These are phyloP conservation scores for Ascoidea asiatica DNA, from an alignment of 805 yeast species.

Conservation along the genomic window DNA sequence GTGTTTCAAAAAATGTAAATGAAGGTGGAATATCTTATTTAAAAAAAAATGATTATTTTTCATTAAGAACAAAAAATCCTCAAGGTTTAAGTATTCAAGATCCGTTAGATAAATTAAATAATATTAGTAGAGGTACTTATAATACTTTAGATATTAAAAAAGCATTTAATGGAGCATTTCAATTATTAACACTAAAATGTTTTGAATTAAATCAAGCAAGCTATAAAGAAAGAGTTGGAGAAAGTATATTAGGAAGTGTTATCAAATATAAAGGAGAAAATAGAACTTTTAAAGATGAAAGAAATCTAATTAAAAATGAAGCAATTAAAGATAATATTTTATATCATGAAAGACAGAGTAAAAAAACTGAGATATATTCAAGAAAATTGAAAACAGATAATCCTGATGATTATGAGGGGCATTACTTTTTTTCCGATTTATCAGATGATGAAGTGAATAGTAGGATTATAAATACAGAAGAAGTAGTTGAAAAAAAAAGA, in stretches of 20 bases:
- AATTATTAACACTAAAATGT: conserved; percentile 59
- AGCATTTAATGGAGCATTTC: conserved; percentile 87
- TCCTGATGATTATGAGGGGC: conserved; percentile 11
- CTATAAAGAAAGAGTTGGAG: conserved; percentile 53
- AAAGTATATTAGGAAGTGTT: conserved; percentile 67
- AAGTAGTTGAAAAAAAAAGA: conserved; percentile 1
- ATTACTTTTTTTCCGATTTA: conserved; percentile 16
- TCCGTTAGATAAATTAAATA: conserved; percentile 75
- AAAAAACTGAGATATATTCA: conserved; percentile 27
- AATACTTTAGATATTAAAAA: conserved; percentile 68
- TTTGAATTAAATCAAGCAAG: conserved; percentile 56
- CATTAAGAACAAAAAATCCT: conserved; percentile 36
- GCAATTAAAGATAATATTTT: conserved; percentile 27
- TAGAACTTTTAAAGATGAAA: conserved; percentile 67
- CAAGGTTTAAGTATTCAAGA: conserved; percentile 73
- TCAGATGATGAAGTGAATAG: conserved; percentile 11
- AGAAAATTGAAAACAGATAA: conserved; percentile 1
- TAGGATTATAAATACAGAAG: conserved; percentile 10
- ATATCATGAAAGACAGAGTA: conserved; percentile 20
- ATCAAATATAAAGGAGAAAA: conserved; percentile 63
- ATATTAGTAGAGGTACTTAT: conserved; percentile 75
- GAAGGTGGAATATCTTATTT: conserved; percentile 47
- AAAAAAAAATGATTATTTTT: conserved; percentile 39
- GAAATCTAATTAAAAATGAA: conserved; percentile 45
- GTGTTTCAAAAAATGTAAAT: conserved; percentile 31